Evolutionary conservation across 306 rosid species (phyloP).

Genomic region (Crotalaria pallida): DNA sequence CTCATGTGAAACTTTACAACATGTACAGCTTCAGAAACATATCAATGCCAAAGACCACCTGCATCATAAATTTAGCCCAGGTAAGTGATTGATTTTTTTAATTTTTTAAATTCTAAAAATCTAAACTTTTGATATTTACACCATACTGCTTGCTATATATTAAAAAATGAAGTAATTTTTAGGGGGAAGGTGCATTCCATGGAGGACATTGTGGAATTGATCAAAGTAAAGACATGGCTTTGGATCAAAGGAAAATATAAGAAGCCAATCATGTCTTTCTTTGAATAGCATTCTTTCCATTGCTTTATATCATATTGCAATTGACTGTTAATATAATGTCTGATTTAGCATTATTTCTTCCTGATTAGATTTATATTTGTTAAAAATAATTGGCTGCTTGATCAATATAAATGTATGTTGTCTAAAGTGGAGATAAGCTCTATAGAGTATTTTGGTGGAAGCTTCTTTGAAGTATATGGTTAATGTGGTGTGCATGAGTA

Average conservation of each 20-base stretch:
- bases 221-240: background rate
- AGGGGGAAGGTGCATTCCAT: no score
- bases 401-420: background rate
- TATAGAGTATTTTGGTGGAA: background rate
- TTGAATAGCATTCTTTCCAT: no score
- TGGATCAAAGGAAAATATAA: no score
- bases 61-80: conserved; percentile 87
- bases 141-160: background rate
- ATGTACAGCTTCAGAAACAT: conserved; percentile 84
- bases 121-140: conserved; percentile 9
- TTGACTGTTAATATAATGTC: no score
- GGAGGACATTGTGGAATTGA: no score
- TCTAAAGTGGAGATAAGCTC: background rate
- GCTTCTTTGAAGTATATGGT: background rate
- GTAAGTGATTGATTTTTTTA: conserved; percentile 37
- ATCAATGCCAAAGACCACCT: conserved; percentile 74
- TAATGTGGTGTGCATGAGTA: background rate
- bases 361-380: background rate
- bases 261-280: no score
- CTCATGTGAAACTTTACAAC: conserved; percentile 28
- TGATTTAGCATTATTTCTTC: no score
- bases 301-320: background rate
- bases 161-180: no score
- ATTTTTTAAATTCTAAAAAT: background rate
- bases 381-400: conserved; percentile 5